Conservation (phyloP, 495 filamentous ascomycete genomes). For the Pyrenula aspistea region DNA sequence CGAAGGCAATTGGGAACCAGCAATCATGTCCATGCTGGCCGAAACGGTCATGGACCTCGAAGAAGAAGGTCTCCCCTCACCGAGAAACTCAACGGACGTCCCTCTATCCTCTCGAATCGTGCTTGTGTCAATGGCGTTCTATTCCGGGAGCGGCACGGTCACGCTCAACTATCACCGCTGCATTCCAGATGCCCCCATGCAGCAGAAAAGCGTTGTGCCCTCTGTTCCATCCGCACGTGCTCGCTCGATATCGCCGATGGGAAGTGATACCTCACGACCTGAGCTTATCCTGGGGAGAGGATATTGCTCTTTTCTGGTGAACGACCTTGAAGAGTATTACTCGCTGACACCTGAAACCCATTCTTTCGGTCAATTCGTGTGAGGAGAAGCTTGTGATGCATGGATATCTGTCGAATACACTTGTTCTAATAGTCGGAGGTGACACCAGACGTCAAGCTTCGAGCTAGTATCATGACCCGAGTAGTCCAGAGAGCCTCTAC, state of each 20-base stretch:
- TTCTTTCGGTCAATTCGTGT: neutral
- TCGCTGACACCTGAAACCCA: neutral
- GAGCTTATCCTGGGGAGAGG: neutral
- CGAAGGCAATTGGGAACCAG: conserved; percentile 49
- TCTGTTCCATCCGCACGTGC: too few relatives aligned
- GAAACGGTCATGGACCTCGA: conserved; percentile 39
- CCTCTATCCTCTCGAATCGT: neutral
- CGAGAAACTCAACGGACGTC: neutral
- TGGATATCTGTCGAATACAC: too few relatives aligned
- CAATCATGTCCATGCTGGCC: conserved; percentile 37
- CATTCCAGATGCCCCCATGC: neutral
- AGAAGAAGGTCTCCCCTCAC: conserved; percentile 20
- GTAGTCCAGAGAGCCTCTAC: too few relatives aligned
- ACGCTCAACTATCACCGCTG: neutral
- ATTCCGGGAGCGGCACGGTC: neutral
- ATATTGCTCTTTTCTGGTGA: neutral
- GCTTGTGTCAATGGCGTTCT: neutral
- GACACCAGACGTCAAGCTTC: too few relatives aligned
- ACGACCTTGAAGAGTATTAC: neutral
- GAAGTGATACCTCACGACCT: neutral
- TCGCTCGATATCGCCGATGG: neutral
- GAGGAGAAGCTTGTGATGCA: too few relatives aligned
- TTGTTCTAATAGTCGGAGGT: too few relatives aligned
- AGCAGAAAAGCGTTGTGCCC: neutral
- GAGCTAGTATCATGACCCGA: too few relatives aligned